Conservation (phyloP, 1,284 basidiomycete genomes). For the Salmacisia buchloeana region DNA sequence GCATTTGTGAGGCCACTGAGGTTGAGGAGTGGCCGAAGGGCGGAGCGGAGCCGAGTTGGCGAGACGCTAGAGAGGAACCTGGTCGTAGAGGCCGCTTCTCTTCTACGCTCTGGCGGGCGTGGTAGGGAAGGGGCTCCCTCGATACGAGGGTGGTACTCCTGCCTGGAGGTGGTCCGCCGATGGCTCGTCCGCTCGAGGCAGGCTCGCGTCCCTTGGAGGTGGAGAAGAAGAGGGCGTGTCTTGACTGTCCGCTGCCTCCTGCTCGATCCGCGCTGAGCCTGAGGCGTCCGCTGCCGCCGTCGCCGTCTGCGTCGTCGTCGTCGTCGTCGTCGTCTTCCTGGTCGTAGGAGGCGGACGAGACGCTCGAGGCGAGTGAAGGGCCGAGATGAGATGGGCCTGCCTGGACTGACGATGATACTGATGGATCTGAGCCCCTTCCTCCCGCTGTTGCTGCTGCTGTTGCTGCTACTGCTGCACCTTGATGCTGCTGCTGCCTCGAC, state of each 20-base stretch:
- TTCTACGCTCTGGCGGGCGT: not conserved
- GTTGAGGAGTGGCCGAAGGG: not conserved
- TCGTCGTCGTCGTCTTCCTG: not conserved
- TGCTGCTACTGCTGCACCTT: not conserved
- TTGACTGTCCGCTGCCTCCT: not conserved
- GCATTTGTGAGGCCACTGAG: not conserved
- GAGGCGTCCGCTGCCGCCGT: not conserved
- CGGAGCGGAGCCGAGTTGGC: not conserved
- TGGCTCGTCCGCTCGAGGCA: not conserved
- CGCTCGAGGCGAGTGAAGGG: not conserved
- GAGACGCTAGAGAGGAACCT: not conserved
- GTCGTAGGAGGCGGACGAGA: not conserved
- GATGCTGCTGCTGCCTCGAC: not conserved
- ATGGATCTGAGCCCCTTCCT: not conserved
- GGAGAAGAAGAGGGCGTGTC: constrained; percentile 8
- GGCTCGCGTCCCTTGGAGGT: not conserved
- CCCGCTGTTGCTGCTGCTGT: not conserved
- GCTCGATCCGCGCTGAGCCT: not conserved
- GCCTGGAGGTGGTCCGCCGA: not conserved
- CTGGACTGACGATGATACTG: no score
- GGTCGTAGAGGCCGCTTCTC: not conserved
- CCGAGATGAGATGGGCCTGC: not conserved
- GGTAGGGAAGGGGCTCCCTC: not conserved
- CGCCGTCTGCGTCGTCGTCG: not conserved
- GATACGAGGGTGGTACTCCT: not conserved